phyloP scores from a whole-genome alignment of 352 stramenopile genomes.

The Albugo candida region DNA sequence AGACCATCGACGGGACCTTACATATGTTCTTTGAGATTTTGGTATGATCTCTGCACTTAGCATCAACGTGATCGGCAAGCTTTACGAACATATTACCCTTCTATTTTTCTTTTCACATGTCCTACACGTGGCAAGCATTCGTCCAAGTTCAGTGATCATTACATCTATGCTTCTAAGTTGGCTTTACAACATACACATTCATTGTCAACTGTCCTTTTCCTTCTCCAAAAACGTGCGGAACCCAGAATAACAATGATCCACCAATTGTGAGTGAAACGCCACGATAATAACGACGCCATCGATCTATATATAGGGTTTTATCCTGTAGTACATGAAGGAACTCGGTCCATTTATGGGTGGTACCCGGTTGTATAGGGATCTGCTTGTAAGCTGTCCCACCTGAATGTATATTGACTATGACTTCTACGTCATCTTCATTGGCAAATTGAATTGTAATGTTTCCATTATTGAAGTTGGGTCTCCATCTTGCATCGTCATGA shows the following conservation, averaged over 20 bases:
- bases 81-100: no score
- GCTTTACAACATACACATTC: no score
- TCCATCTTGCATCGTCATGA: no score
- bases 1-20: no score
- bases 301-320: slow-evolving; percentile 32
- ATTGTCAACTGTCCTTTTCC: no score
- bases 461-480: slow-evolving; percentile 10
- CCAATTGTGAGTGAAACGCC: slow-evolving; percentile 18
- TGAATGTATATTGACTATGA: slow-evolving; percentile 22
- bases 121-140: no score
- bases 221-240: slow-evolving; percentile 8
- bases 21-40: no score
- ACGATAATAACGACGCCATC: slow-evolving; percentile 17
- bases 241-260: slow-evolving; percentile 16
- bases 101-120: no score
- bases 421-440: slow-evolving; percentile 18
- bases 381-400: slow-evolving; percentile 16
- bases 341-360: slow-evolving; percentile 20
- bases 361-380: slow-evolving; percentile 15
- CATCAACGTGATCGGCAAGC: no score
- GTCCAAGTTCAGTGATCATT: no score
- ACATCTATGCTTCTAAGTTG: no score
- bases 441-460: slow-evolving; percentile 21
- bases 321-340: slow-evolving; percentile 18
- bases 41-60: no score